Evolutionary conservation across 495 filamentous ascomycete genomes (phyloP), one percentile per base, ranked within the genome.

Genomic region (Entonaema liquescens): DNA sequence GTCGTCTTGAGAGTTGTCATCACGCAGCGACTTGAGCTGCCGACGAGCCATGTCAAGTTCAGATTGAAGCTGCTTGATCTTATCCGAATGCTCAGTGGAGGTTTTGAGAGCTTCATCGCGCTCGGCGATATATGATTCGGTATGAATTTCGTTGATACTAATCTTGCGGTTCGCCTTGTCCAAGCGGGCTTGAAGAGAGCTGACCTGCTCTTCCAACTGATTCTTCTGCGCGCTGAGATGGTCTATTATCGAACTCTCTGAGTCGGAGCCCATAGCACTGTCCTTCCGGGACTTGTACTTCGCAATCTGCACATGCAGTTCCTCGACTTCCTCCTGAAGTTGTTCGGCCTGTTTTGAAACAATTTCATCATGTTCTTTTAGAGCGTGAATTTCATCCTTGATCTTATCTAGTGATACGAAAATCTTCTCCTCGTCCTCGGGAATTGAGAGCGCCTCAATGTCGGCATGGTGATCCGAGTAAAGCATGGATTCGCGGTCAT

Each of bases 351-450:
- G 82, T 50, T 79, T 78, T 54, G 84, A 80, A 8, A 85, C 75
- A 62, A 83, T 73, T 19, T 83, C 82, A 55, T 84, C 80, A 65
- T 85, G 83, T 47, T 85, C 83, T 57, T 83, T 82, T 52, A 84
- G 73, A 58, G 82, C 78, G 54, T 80, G 73, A 57, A 85, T 79
- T 63, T 85, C 83, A 31, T 84, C 81, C 57, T 80, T 82, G 81
- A 85, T 83, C 82, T 84, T 85, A 83, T 85, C 83, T 76, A 84
- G 73, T 11, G 83, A 83, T 26, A 84, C 83, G 58, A 85, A 84
- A 31, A 85, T 84, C 53, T 82, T 76, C 73, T 81, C 79, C 63
- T 85, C 83, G 57, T 84, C 83, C 55, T 82, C 75, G 40, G 78
- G 77, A 26, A 84, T 77, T 28, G 74, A 67, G 25, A 82, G 70